A percentile compares a stretch with the other conserved stretches of the same genome.
Evolutionary conservation across 805 yeast genomes (phyloP).

Genomic region (Myxozyma neglecta): DNA sequence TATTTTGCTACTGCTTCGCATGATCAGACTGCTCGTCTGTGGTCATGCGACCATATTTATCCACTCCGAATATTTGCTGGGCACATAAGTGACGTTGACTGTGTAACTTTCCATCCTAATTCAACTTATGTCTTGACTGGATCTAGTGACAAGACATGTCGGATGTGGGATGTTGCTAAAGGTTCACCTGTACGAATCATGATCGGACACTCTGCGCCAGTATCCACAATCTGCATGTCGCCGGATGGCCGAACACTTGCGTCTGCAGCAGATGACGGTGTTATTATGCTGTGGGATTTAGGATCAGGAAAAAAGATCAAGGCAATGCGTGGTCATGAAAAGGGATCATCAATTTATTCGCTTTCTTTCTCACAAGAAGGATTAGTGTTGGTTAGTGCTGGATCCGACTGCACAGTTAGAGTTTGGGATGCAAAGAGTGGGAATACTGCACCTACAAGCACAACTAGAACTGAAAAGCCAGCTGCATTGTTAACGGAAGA

Average conservation of each 20-base stretch:
- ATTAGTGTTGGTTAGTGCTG: conserved; percentile 83
- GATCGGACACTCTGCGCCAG: conserved; percentile 88
- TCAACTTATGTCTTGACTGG: conserved; percentile 94
- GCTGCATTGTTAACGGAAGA: conserved; percentile 16
- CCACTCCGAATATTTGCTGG: conserved; percentile 97
- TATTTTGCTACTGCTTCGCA: conserved; percentile 98
- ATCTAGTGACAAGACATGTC: conserved; percentile 87
- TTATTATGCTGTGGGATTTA: conserved; percentile 88
- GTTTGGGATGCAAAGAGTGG: conserved; percentile 94
- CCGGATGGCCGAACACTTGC: conserved; percentile 98
- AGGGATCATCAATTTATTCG: conserved; percentile 74
- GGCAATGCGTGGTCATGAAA: conserved; percentile 92
- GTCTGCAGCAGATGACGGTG: conserved; percentile 79
- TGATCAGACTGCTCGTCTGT: conserved; percentile 94
- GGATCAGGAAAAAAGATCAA: conserved; percentile 87
- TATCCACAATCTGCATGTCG: conserved; percentile 80
- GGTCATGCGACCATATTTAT: conserved; percentile 98
- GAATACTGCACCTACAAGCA: conserved; percentile 37
- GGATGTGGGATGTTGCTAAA: conserved; percentile 95
- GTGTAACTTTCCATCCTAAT: conserved; percentile 93
- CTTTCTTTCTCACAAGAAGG: conserved; percentile 85
- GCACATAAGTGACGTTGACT: conserved; percentile 92
- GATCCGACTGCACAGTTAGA: conserved; percentile 87
- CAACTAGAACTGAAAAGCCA: background rate
- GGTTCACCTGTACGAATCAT: conserved; percentile 91